A percentile compares a stretch with the other conserved stretches of the same genome.
These are phyloP conservation scores for Phytophthora pluvialis DNA, from an alignment of 352 stramenopile genomes.

Conservation along the genomic window DNA sequence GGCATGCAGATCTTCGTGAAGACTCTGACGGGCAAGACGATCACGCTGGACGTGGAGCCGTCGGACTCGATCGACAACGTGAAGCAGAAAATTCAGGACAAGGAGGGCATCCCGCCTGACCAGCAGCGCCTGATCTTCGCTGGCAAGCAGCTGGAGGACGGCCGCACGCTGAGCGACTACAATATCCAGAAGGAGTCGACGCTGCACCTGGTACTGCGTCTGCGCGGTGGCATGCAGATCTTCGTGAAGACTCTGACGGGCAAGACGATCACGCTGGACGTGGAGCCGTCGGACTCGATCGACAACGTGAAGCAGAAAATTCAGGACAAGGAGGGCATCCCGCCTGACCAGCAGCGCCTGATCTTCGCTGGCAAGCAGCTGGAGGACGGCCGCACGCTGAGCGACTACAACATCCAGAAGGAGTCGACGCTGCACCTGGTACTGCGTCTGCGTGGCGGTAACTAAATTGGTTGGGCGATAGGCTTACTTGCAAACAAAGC, in stretches of 20 bases:
- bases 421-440: conserved; percentile 83
- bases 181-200: conserved; percentile 43
- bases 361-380: conserved; percentile 97
- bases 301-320: background rate
- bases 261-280: conserved; percentile 37
- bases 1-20: too few species aligned
- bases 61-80: conserved; percentile 17
- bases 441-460: conserved; percentile 14
- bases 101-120: conserved; percentile 92
- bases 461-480: background rate
- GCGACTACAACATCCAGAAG: conserved; percentile 96
- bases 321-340: conserved; percentile 83
- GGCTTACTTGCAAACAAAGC: background rate
- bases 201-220: conserved; percentile 34
- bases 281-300: too few species aligned
- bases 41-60: conserved; percentile 15
- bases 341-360: conserved; percentile 94
- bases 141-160: conserved; percentile 95
- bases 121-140: conserved; percentile 97
- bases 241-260: conserved; percentile 6
- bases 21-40: conserved; percentile 61
- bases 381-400: conserved; percentile 92
- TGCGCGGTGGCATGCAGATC: too few species aligned
- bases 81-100: conserved; percentile 65
- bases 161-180: conserved; percentile 87